Evolutionary conservation across 768 basidiomycete species (phyloP), one percentile per base, ranked within the genome.

Genomic region (Strobilomyces confusus): DNA sequence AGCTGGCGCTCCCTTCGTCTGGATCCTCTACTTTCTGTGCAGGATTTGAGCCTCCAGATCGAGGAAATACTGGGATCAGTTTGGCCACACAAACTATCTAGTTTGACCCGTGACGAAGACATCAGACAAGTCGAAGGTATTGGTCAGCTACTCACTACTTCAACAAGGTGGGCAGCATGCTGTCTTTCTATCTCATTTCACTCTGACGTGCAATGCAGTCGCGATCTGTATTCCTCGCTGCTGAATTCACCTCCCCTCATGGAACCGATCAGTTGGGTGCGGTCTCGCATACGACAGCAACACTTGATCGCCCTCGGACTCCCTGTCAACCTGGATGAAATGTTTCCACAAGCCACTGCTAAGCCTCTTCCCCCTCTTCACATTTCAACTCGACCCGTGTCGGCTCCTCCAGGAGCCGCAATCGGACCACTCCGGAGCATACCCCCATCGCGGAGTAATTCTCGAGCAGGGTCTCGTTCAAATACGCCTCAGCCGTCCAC

Each of bases 241-340:
- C 66, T 91, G 36, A 79, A 86, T 58, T 79, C 85, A 1, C 83
- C 87, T 2, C 86, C 89, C 32, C 80, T 85, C 11, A 86, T 81
- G 42, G 84, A 87, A 66, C 86, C 90, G n/a, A 85, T 92, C 49
- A 95, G 91, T 62, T 98, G 95, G 95, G 94, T 85, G 47, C 86
- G 92, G 44, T 95, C 93, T 52, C 82, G 89, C 41, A 93, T 92
- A 66, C 82, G 95, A 51, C 77, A 93, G 44, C 92, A 93, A 64
- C 92, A 97, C 63, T 77, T 98, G 44, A 95, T 95, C 55, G 73
- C 91, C 13, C 82, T 98, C 23, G 95, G 95, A 22, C 86, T 98
- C 43, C 95, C 95, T 4, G 90, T 98, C 48, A 98, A 98, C 65
- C 77, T 98, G 7, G 95, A 98, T 66, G 95, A 98, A 73, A 84